A percentile compares a stretch with the other conserved stretches of the same genome.
These are phyloP conservation scores for Coniochaeta sp. DNA, from an alignment of 2,329 filamentous ascomycete species.

Conservation along the genomic window DNA sequence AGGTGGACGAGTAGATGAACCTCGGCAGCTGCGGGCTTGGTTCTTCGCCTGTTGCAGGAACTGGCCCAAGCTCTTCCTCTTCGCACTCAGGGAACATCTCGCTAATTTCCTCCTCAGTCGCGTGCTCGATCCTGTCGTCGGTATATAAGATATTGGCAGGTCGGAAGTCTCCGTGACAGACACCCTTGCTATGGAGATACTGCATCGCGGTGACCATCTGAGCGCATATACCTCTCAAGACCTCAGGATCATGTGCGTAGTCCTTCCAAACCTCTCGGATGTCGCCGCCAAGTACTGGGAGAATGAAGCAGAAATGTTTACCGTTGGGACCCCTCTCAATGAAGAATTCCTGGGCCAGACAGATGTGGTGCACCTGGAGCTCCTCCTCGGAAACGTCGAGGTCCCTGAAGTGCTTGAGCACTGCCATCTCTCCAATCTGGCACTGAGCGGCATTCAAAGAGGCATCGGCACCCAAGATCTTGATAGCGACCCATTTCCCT, in stretches of 20 bases:
- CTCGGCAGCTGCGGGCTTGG: not conserved
- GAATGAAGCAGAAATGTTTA: constrained; percentile 10
- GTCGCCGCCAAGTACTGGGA: constrained; percentile 7
- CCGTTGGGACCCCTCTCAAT: constrained; percentile 12
- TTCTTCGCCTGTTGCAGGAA: not conserved
- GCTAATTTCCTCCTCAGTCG: constrained; percentile 4
- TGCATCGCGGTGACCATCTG: constrained; percentile 8
- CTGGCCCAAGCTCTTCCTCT: not conserved
- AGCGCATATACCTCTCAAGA: not conserved
- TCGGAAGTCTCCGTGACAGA: constrained; percentile 13
- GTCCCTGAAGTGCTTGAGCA: not conserved
- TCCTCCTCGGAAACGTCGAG: not conserved
- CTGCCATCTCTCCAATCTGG: not conserved
- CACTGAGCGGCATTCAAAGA: not conserved
- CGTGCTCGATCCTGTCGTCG: constrained; percentile 3
- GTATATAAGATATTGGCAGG: constrained; percentile 7
- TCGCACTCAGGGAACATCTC: not conserved
- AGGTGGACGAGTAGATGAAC: constrained; percentile 4
- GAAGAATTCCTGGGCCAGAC: constrained; percentile 10
- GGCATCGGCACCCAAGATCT: not conserved
- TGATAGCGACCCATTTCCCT: not conserved
- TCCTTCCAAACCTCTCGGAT: not conserved
- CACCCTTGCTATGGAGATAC: constrained; percentile 6
- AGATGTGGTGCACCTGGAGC: constrained; percentile 5
- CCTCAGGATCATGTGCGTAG: not conserved